Conservation (phyloP, 495 filamentous ascomycete species). For the Tuber indicum region DNA sequence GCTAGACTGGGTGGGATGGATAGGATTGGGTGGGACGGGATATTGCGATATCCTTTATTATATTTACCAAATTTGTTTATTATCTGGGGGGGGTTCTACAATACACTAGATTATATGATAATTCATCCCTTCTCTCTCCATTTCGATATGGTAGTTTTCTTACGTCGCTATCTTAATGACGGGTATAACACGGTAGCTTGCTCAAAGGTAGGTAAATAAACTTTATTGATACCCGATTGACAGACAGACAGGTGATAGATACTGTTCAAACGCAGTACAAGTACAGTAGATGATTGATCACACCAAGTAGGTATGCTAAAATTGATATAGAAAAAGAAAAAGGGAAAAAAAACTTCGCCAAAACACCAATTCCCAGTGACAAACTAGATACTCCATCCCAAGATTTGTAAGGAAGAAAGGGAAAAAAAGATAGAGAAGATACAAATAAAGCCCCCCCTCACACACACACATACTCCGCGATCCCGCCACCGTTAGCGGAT, state of each 20-base stretch:
- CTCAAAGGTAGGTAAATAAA: not conserved
- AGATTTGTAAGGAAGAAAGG: not conserved
- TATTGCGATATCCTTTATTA: not conserved
- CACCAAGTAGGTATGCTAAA: not conserved
- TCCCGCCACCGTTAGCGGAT: not conserved
- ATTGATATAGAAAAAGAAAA: slow-evolving; percentile 8
- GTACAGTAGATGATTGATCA: not conserved
- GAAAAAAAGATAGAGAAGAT: slow-evolving; percentile 10
- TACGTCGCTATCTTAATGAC: not conserved
- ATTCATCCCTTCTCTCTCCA: not conserved
- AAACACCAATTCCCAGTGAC: slow-evolving; percentile 8
- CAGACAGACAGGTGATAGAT: not conserved
- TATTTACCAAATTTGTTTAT: not conserved
- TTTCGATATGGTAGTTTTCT: not conserved
- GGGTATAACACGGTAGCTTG: not conserved
- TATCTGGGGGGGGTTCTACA: not conserved
- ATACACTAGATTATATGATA: not conserved
- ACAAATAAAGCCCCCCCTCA: not conserved
- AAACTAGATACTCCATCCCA: slow-evolving; percentile 3
- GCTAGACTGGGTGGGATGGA: not conserved
- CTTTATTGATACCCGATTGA: not conserved
- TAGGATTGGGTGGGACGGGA: not conserved
- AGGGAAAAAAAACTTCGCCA: slow-evolving; percentile 11
- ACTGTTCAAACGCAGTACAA: not conserved
- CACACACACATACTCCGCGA: not conserved